Evolutionary conservation across 2,329 filamentous ascomycete species (phyloP), one percentile per base, ranked within the genome.

Genomic region (Thelonectria rubi): DNA sequence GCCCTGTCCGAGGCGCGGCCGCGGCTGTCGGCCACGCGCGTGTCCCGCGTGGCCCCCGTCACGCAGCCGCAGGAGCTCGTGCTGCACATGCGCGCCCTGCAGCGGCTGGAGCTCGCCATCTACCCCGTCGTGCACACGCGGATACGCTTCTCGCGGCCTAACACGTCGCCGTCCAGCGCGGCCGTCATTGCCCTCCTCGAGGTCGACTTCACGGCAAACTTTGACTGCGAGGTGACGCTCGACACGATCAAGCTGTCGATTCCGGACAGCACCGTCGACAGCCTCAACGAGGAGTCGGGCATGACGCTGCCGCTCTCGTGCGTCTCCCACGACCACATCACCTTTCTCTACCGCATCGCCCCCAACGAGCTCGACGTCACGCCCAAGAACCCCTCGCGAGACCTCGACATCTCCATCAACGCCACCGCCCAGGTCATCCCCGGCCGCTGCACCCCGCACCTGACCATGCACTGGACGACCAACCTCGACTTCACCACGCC

Each of bases 241-340:
- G 80, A 88, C 55, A 80, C 82, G 18, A 85, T 92, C 58, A 69
- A 80, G 1, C 77, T 93, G 26, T 76, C 79, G 1, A 79, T 92
- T 14, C 77, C 80, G 32, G 86, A 87, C 21, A 88, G 87, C 48
- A 77, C 76, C 14, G 83, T 91, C 17, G 83, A 88, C 57, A 80
- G 86, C 59, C 81, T 90, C 14, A 86, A 85, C 64, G 75, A 77
- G 39, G 75, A 81, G 46, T 77, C 81, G 2, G 83, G 81, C 24
- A 73, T 79, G 68, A 47, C 68, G n/a, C 77, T 90, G 18, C 86
- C 88, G 5, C 78, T 90, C 24, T 80, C 81, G 43, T 89, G 88
- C 72, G 87, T 87, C 14, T 86, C 90, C 15, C 88, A 91, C 68
- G 91, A 94, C 72, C 90, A 93, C 74, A 79, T 92, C 63, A 91